Conservation (phyloP, 139 green algal species). For the Eudorina sp. region DNA sequence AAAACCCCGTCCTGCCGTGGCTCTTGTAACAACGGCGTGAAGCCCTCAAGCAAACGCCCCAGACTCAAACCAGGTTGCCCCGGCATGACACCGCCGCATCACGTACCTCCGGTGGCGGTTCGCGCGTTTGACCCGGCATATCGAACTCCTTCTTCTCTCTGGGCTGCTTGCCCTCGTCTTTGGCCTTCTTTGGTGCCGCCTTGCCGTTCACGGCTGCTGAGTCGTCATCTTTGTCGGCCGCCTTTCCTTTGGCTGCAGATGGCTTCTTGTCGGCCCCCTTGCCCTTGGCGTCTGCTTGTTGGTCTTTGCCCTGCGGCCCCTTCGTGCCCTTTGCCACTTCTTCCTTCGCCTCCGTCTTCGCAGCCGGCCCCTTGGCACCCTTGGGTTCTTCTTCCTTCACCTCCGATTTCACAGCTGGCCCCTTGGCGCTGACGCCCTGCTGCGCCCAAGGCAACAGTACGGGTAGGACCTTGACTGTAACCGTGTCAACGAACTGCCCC, state of each 20-base stretch:
- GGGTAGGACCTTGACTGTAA: background rate
- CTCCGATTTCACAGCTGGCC: background rate
- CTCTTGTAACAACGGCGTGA: too few relatives aligned
- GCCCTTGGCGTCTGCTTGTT: background rate
- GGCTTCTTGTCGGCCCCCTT: constrained; percentile 31
- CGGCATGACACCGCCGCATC: too few relatives aligned
- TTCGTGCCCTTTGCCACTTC: background rate
- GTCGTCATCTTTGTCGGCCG: constrained; percentile 9
- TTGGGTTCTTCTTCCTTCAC: constrained; percentile 7
- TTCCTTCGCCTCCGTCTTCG: background rate
- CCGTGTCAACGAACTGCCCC: background rate
- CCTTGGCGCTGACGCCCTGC: background rate
- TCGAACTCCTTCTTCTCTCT: constrained; percentile 79
- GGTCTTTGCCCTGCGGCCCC: background rate
- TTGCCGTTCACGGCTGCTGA: constrained; percentile 21
- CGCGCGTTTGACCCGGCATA: constrained; percentile 84
- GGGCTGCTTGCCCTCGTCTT: constrained; percentile 51
- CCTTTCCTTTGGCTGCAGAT: constrained; percentile 3
- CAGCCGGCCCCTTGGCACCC: too few relatives aligned
- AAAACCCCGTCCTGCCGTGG: too few relatives aligned
- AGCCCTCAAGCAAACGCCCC: too few relatives aligned
- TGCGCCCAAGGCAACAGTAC: background rate
- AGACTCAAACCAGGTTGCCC: too few relatives aligned
- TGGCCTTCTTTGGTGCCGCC: constrained; percentile 22
- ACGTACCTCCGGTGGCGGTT: constrained; percentile 78